phyloP scores from a whole-genome alignment of 306 rosid species.

The Geum urbanum region DNA sequence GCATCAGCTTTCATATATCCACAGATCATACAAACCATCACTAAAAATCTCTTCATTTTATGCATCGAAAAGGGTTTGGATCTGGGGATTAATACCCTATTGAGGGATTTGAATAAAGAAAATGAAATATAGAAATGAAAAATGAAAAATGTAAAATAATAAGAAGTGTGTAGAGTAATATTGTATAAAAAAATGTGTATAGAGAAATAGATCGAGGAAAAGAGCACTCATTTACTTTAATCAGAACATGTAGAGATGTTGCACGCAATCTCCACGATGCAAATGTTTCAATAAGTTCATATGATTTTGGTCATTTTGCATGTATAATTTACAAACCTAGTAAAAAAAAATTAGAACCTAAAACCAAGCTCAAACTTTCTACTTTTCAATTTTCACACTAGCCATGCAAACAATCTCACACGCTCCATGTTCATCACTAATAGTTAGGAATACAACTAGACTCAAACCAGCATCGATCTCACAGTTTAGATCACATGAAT shows the following conservation, averaged over 20 bases:
- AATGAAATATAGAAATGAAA: not conserved
- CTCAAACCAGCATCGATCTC: too few species aligned
- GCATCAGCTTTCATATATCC: not conserved
- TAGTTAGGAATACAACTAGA: too few species aligned
- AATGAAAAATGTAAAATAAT: not conserved
- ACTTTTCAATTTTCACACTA: too few species aligned
- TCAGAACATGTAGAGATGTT: slow-evolving; percentile 3
- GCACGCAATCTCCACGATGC: slow-evolving; percentile 12
- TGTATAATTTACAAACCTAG: too few species aligned
- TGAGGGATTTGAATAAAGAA: not conserved
- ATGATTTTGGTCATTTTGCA: too few species aligned
- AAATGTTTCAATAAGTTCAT: not conserved
- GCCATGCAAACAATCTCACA: too few species aligned
- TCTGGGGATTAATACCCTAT: not conserved
- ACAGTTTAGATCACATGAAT: too few species aligned
- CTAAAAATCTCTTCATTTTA: not conserved
- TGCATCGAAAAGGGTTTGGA: slow-evolving; percentile 2
- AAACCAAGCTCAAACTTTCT: too few species aligned
- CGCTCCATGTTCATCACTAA: too few species aligned
- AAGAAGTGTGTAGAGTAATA: not conserved
- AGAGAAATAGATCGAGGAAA: not conserved
- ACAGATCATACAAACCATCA: not conserved
- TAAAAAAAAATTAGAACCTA: too few species aligned
- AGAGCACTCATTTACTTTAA: not conserved
- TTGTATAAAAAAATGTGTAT: too few species aligned